These are phyloP conservation scores for Fusarium dlaminii DNA, from an alignment of 2,329 filamentous ascomycete genomes.

Conservation along the genomic window DNA sequence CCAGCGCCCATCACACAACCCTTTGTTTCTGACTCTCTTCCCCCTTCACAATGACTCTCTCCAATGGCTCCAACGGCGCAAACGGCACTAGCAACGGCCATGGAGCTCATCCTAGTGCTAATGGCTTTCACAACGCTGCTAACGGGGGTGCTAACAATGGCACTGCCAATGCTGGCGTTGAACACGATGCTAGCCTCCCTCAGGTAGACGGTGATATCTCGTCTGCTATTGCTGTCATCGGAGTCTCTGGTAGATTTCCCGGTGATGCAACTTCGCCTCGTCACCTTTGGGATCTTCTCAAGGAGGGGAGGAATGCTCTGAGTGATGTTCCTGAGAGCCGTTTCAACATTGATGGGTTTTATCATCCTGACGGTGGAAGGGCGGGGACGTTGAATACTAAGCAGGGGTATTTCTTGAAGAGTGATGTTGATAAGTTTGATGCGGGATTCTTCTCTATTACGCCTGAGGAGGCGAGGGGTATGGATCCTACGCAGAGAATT, in stretches of 20 bases:
- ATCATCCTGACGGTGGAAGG: not conserved
- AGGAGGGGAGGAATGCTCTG: not conserved
- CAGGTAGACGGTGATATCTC: not conserved
- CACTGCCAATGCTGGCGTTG: not conserved
- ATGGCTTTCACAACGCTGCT: not conserved
- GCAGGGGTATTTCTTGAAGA: not conserved
- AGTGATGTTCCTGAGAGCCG: not conserved
- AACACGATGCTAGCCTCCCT: not conserved
- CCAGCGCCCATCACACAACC: not conserved
- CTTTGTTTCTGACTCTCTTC: not conserved
- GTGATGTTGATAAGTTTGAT: not conserved
- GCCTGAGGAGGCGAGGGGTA: not conserved
- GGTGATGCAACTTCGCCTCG: constrained; percentile 3
- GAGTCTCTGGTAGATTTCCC: constrained; percentile 1
- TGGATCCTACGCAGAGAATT: constrained; percentile 3
- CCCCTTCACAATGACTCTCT: not conserved
- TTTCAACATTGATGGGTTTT: not conserved
- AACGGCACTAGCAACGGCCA: not conserved
- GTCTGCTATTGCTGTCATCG: not conserved
- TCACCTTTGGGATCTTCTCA: not conserved
- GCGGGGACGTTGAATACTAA: not conserved
- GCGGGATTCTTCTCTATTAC: not conserved
- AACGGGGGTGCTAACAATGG: not conserved
- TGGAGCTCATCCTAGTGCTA: not conserved
- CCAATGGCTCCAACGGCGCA: not conserved